phyloP scores from a whole-genome alignment of 768 basidiomycete genomes.

The Tricholoma sp. region DNA sequence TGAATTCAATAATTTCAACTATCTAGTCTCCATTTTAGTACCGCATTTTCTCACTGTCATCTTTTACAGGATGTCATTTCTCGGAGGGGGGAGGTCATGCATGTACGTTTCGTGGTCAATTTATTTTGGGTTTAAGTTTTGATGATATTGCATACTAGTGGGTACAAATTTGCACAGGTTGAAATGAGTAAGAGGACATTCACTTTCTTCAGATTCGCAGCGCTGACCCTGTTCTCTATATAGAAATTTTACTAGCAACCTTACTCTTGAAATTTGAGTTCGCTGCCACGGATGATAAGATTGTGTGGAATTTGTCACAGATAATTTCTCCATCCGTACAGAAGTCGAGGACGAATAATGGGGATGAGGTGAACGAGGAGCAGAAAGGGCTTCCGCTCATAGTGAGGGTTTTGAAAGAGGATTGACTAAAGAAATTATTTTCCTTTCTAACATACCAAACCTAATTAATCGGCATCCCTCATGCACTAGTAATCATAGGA shows the following conservation, averaged over 20 bases:
- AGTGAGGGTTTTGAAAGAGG: conserved; percentile 14
- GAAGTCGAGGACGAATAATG: conserved; percentile 5
- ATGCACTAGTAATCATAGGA: background rate
- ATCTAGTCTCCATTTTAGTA: background rate
- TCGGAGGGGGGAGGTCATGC: conserved; percentile 50
- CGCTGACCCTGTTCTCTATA: background rate
- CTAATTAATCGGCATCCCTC: background rate
- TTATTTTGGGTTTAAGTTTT: background rate
- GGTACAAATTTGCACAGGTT: conserved; percentile 51
- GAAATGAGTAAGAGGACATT: conserved; percentile 44
- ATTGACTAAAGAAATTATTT: background rate
- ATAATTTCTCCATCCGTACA: conserved; percentile 41
- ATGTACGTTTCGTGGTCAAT: conserved; percentile 32
- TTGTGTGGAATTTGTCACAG: conserved; percentile 45
- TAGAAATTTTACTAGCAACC: conserved; percentile 36
- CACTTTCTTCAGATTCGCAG: background rate
- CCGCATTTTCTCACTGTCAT: background rate
- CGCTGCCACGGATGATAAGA: conserved; percentile 27
- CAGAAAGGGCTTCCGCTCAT: conserved; percentile 33
- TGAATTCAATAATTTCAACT: background rate
- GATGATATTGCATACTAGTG: conserved; percentile 18
- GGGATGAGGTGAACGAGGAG: conserved; percentile 20
- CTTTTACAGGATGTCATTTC: conserved; percentile 44
- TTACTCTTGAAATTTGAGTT: conserved; percentile 34
- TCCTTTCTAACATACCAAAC: background rate